These are phyloP conservation scores for Penicillium egyptiacum DNA, from an alignment of 495 filamentous ascomycete genomes.

Conservation along the genomic window DNA sequence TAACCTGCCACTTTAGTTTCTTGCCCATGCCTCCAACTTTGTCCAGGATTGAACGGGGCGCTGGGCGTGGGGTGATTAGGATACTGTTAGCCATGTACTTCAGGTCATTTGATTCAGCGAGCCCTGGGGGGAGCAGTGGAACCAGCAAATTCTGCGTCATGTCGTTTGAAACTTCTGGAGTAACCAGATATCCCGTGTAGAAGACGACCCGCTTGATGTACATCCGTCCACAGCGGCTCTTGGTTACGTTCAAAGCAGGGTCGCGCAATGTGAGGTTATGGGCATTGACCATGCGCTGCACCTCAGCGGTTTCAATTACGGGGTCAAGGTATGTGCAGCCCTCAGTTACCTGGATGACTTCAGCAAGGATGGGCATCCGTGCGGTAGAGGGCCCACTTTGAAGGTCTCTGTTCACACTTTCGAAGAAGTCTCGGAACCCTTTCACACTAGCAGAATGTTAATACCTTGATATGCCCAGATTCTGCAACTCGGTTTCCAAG, in stretches of 20 bases:
- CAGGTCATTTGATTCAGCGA: slow-evolving; percentile 61
- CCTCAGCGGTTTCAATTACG: slow-evolving; percentile 74
- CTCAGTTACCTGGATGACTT: slow-evolving; percentile 88
- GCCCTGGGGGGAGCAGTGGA: slow-evolving; percentile 46
- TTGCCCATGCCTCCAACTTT: slow-evolving; percentile 83
- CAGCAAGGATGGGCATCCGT: slow-evolving; percentile 64
- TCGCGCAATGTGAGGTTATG: slow-evolving; percentile 65
- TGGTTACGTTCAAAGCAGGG: slow-evolving; percentile 32
- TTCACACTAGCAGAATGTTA: slow-evolving; percentile 54
- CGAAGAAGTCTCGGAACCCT: slow-evolving; percentile 79
- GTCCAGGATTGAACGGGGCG: slow-evolving; percentile 63
- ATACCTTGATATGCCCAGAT: slow-evolving; percentile 3
- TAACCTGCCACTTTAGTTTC: slow-evolving; percentile 80
- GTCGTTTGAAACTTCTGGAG: slow-evolving; percentile 62
- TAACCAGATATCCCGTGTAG: slow-evolving; percentile 92
- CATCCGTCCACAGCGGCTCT: slow-evolving; percentile 45
- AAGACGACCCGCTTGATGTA: slow-evolving; percentile 83
- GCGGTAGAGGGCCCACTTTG: slow-evolving; percentile 33
- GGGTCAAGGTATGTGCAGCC: slow-evolving; percentile 74
- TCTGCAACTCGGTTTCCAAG: background rate
- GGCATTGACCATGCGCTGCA: slow-evolving; percentile 84
- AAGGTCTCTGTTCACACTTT: slow-evolving; percentile 62
- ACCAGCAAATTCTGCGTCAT: slow-evolving; percentile 66
- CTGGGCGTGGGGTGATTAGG: slow-evolving; percentile 77
- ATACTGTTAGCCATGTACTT: slow-evolving; percentile 88